Conservation (phyloP, 2,329 filamentous ascomycete species). For the Cladosporium sp. region DNA sequence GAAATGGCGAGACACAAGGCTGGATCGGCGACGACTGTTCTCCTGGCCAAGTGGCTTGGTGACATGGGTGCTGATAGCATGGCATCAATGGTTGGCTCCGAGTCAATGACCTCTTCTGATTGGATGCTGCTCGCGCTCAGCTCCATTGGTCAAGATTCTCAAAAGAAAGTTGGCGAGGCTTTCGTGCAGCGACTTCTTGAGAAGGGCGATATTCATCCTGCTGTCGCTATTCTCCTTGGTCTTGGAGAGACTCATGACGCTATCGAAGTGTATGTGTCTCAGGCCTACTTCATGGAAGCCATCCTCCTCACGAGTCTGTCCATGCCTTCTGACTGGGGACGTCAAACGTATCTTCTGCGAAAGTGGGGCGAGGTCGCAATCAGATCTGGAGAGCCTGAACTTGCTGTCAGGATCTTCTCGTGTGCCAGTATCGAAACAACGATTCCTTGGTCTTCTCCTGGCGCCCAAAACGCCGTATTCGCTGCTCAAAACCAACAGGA, state of each 20-base stretch:
- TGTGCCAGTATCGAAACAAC: conserved; percentile 82
- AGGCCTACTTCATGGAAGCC: conserved; percentile 88
- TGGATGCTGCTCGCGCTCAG: conserved; percentile 96
- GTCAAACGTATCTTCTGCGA: conserved; percentile 79
- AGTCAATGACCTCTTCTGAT: conserved; percentile 87
- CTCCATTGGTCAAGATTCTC: conserved; percentile 70
- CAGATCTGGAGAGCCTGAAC: conserved; percentile 77
- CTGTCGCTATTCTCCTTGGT: conserved; percentile 86
- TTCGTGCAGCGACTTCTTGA: conserved; percentile 89
- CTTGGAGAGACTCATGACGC: conserved; percentile 91
- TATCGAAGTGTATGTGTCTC: conserved; percentile 92
- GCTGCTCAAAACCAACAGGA: conserved; percentile 45
- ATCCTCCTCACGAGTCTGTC: conserved; percentile 80
- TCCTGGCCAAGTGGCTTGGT: conserved; percentile 89
- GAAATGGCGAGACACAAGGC: conserved; percentile 71
- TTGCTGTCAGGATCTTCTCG: conserved; percentile 90
- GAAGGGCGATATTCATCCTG: conserved; percentile 84
- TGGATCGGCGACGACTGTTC: conserved; percentile 72
- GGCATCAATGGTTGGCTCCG: conserved; percentile 66
- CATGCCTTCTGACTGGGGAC: conserved; percentile 83
- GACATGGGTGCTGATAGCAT: conserved; percentile 79
- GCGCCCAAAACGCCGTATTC: conserved; percentile 60
- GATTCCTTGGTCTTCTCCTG: conserved; percentile 84
- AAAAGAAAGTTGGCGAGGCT: conserved; percentile 84
- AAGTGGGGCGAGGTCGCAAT: conserved; percentile 95